Base-by-base conservation (phyloP, 2,329 filamentous ascomycete species). In the Paecilomyces formosus region DNA sequence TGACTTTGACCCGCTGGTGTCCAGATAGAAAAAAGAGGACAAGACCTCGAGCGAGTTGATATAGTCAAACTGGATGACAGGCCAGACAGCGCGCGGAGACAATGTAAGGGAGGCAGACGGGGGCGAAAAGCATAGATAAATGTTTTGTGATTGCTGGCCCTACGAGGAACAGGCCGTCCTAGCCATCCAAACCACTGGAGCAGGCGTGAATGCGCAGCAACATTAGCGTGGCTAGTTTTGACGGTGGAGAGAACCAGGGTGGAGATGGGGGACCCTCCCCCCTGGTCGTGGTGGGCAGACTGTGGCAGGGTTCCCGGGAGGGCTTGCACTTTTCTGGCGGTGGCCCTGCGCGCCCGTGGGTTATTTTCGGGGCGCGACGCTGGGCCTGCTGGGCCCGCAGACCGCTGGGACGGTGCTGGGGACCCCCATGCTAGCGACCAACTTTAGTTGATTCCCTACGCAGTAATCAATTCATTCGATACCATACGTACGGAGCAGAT, bases 141-240 rank as follows among this genome's bases (percentile, higher is more conserved):
- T 66, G 65, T 63, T 64, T 63, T 66, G 58, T 65, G 63, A 67
- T 66, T 65, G 63, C 65, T 66, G 60, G 64, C 65, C 62, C 65
- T 67, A 67, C 59, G 60, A 64, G 60, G 50, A 24, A 28, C 53
- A 58, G 28, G 61, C 57, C 54, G 58, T 63, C 58, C 57, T 58
- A 59, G 55, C 58, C 60, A 63, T 64, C 60, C 60, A 60, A 55
- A 65, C 57, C 62, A 58, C 60, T 61, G 61, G 57, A 50, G 58
- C 58, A 26, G 57, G 50, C 53, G 57, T 60, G 59, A 57, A 63
- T 60, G 35, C 35, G 35, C 35, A 45, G 35, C 35, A 45, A 15
- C 35, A 45, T 45, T 45, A 45, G 35, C 35, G 35, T 45, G 35
- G 24, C 30, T 45, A 15, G 35, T 45, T 13, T 45, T 8, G 35